Evolutionary conservation across 345 rosid species (phyloP), one percentile per base, ranked within the genome.

Genomic region (Aegle marmelos): DNA sequence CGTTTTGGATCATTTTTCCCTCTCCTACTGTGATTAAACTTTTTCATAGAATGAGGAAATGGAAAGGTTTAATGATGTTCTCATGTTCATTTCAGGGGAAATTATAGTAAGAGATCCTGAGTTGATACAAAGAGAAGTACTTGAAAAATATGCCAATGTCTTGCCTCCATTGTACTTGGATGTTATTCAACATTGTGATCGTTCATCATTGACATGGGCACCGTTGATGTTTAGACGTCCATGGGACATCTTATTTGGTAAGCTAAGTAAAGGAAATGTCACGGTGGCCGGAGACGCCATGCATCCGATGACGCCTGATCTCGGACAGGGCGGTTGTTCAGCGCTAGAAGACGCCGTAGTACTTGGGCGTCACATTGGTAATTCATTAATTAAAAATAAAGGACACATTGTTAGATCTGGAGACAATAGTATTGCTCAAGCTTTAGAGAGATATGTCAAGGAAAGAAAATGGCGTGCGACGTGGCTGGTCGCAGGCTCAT

Each of bases 281-380:
- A 86, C 88, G 0, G 81, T 90, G n/a, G 89, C 84, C 0, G 90
- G 93, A 0, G 91, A 90, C 21, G 91, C 91, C 7, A 86, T 87
- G 83, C 93, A 90, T 27, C 87, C 89, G 6, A 88, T 82, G 85
- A 90, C 88, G 0, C 91, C 89, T 39, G 86, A 88, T 31, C 72
- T 88, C 3, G 88, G 76, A 17, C 90, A 88, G 73, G 91, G 93
- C 0, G 91, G 86, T 1, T 76, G 89, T 21, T 30, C 79, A 0
- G 86, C 89, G 0, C 65, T 84, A 19, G 90, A 88, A 76, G 91
- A 88, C 13, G 87, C 87, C 0, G 87, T 86, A 14, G 86, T 86
- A 0, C 63, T 86, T 2, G 83, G 86, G 7, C 79, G 84, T 21
- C 87, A 81, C 79, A 75, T 86, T 5, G 86, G 85, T 6, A 22